phyloP scores from a whole-genome alignment of 805 yeast genomes.

The Crinitomyces ghanaensis region DNA sequence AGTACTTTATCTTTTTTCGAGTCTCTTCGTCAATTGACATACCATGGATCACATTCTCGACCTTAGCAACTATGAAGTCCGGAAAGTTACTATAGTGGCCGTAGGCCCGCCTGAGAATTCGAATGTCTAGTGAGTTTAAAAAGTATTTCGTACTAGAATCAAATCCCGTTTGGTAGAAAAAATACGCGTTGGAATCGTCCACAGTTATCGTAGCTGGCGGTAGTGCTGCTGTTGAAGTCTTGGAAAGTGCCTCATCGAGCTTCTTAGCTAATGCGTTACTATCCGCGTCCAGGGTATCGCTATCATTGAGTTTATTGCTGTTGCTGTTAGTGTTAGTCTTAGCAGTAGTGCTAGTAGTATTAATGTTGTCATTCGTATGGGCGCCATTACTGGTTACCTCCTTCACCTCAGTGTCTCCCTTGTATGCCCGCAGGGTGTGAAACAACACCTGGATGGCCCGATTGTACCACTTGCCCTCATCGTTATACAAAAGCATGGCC shows the following conservation, averaged over 20 bases:
- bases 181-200: slow-evolving; percentile 40
- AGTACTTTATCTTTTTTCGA: slow-evolving; percentile 52
- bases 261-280: background rate
- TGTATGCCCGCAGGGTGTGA: no score
- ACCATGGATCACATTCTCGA: slow-evolving; percentile 64
- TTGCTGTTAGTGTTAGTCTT: background rate
- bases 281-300: background rate
- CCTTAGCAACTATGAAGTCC: slow-evolving; percentile 41
- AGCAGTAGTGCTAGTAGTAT: background rate
- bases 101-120: slow-evolving; percentile 53
- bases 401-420: no score
- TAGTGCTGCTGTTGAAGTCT: background rate
- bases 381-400: no score
- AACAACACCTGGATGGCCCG: slow-evolving; percentile 50
- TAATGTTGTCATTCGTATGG: no score
- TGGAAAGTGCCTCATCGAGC: background rate
- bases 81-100: slow-evolving; percentile 62
- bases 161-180: slow-evolving; percentile 70
- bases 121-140: slow-evolving; percentile 68
- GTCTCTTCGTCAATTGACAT: slow-evolving; percentile 51
- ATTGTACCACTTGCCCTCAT: slow-evolving; percentile 41
- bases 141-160: slow-evolving; percentile 55
- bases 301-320: background rate
- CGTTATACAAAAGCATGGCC: slow-evolving; percentile 49
- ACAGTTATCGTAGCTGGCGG: slow-evolving; percentile 9